These are phyloP conservation scores for Diaporthe batatas DNA, from an alignment of 2,329 filamentous ascomycete genomes.

Conservation along the genomic window DNA sequence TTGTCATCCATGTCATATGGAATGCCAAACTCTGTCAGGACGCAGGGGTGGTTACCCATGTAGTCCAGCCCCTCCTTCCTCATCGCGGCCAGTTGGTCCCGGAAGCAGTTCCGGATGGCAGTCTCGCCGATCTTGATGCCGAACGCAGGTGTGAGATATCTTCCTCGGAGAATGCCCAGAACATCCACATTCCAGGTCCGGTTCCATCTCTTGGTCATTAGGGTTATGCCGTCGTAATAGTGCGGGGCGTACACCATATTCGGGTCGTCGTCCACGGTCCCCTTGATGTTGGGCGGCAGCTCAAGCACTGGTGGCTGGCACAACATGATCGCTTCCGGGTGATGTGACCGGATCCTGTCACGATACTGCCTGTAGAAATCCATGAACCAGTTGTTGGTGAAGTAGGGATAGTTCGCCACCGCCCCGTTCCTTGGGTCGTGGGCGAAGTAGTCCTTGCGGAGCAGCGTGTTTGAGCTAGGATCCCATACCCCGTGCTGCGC, in stretches of 20 bases:
- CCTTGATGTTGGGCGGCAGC: constrained; percentile 89
- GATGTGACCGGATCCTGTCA: constrained; percentile 79
- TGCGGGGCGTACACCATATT: constrained; percentile 94
- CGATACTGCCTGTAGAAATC: constrained; percentile 83
- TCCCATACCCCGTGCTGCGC: constrained; percentile 98
- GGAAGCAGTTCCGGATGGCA: constrained; percentile 93
- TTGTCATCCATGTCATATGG: constrained; percentile 99
- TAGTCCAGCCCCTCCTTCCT: constrained; percentile 88
- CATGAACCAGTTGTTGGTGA: constrained; percentile 94
- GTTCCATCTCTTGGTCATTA: constrained; percentile 99
- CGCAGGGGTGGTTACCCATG: constrained; percentile 87
- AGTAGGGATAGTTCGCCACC: constrained; percentile 82
- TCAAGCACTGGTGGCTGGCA: constrained; percentile 94
- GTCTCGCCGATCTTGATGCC: constrained; percentile 93
- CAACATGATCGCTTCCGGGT: constrained; percentile 86
- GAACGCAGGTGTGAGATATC: constrained; percentile 89
- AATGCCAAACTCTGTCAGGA: constrained; percentile 96
- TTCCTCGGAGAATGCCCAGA: constrained; percentile 88
- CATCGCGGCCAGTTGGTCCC: constrained; percentile 86
- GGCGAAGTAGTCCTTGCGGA: constrained; percentile 90
- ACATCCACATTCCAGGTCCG: constrained; percentile 97
- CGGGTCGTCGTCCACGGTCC: constrained; percentile 87
- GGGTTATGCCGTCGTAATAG: constrained; percentile 95
- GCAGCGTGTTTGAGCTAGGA: constrained; percentile 78
- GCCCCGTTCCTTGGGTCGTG: constrained; percentile 82